phyloP scores from a whole-genome alignment of 2,329 filamentous ascomycete genomes.

The Penicillium sp. region DNA sequence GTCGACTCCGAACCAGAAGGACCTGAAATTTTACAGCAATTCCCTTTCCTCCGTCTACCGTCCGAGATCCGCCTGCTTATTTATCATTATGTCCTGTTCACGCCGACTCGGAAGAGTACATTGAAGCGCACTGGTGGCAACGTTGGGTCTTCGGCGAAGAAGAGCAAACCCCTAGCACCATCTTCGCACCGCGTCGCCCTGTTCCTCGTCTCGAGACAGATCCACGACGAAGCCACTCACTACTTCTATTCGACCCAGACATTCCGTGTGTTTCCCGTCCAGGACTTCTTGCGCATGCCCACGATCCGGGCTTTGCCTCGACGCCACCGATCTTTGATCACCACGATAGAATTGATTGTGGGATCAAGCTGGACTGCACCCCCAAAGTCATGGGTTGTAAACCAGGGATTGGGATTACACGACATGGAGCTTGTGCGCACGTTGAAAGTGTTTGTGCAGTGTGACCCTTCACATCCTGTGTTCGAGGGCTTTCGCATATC shows the following conservation, averaged over 20 bases:
- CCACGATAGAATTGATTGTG: conserved; percentile 48
- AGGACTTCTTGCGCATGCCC: conserved; percentile 40
- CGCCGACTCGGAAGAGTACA: conserved; percentile 23
- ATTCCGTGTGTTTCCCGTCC: conserved; percentile 47
- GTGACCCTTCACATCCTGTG: conserved; percentile 46
- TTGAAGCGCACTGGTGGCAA: conserved; percentile 26
- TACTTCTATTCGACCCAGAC: conserved; percentile 46
- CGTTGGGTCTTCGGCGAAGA: conserved; percentile 32
- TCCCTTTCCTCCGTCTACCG: conserved; percentile 47
- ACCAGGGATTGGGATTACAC: conserved; percentile 41
- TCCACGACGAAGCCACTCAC: conserved; percentile 45
- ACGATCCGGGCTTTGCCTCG: conserved; percentile 44
- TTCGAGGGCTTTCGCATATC: conserved; percentile 52
- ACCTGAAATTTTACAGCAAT: conserved; percentile 24
- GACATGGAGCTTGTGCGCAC: conserved; percentile 42
- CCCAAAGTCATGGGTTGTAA: conserved; percentile 48
- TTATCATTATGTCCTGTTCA: conserved; percentile 41
- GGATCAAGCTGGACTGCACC: conserved; percentile 53
- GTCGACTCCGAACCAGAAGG: conserved; percentile 18
- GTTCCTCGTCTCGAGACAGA: conserved; percentile 35
- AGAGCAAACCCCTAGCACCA: conserved; percentile 28
- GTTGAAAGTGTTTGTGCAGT: conserved; percentile 51
- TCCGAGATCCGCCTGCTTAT: conserved; percentile 47
- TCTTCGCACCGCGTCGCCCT: conserved; percentile 31
- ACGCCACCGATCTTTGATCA: conserved; percentile 45